These are phyloP conservation scores for Tylopilus sp. DNA, from an alignment of 768 basidiomycete genomes.

Conservation along the genomic window DNA sequence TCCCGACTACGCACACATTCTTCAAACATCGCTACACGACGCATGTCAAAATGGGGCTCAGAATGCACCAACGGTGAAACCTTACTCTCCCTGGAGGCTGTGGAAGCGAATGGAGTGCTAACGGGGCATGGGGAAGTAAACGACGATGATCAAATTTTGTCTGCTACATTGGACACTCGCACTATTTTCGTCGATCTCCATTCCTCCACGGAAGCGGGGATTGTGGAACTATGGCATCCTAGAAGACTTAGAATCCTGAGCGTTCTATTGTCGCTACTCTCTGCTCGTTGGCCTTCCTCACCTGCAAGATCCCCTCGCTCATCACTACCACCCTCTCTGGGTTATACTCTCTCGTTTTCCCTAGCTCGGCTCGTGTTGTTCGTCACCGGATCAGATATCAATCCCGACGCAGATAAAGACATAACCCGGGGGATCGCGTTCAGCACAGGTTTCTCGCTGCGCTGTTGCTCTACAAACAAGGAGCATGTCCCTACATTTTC, in stretches of 20 bases:
- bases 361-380: constrained; percentile 62
- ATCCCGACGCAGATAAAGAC: constrained; percentile 61
- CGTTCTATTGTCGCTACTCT: constrained; percentile 43
- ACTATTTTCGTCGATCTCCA: constrained; percentile 46
- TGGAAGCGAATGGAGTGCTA: constrained; percentile 46
- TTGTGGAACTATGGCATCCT: constrained; percentile 65
- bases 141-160: constrained; percentile 38
- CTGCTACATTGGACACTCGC: constrained; percentile 40
- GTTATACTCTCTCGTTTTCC: constrained; percentile 53
- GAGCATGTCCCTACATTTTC: constrained; percentile 18
- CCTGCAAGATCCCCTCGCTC: constrained; percentile 12
- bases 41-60: constrained; percentile 30
- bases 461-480: constrained; percentile 48
- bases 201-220: constrained; percentile 53
- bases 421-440: constrained; percentile 68
- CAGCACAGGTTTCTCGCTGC: constrained; percentile 48
- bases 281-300: constrained; percentile 14
- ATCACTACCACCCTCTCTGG: constrained; percentile 46
- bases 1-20: constrained; percentile 45
- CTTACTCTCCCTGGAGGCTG: constrained; percentile 53
- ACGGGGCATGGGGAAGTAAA: constrained; percentile 48
- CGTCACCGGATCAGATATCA: constrained; percentile 77
- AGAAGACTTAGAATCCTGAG: constrained; percentile 52
- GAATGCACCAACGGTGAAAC: constrained; percentile 45
- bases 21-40: constrained; percentile 20